These are phyloP conservation scores for Shiraia sp. DNA, from an alignment of 2,329 filamentous ascomycete species.

Conservation along the genomic window DNA sequence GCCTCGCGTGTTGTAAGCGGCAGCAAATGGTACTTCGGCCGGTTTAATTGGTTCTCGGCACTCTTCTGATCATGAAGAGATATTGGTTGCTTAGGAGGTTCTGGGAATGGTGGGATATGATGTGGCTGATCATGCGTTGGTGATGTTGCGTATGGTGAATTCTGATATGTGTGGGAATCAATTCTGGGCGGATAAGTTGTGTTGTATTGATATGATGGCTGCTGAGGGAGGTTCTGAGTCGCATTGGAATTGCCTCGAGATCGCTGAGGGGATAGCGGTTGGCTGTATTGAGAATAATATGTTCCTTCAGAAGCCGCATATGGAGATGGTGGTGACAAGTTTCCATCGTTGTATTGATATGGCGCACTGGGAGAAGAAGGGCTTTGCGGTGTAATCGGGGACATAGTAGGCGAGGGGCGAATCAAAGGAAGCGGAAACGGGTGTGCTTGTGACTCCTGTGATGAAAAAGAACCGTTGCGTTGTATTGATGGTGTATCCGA, in stretches of 20 bases:
- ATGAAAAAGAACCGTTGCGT: conserved; percentile 30
- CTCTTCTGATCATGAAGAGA: conserved; percentile 1
- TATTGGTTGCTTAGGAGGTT: conserved; percentile 2
- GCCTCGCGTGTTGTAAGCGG: background rate
- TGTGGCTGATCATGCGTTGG: conserved; percentile 3
- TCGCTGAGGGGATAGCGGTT: conserved; percentile 18
- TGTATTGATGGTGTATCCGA: conserved; percentile 33
- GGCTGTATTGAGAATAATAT: conserved; percentile 11
- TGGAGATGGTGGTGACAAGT: conserved; percentile 3
- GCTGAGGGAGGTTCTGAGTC: background rate
- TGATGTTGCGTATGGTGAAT: conserved; percentile 9
- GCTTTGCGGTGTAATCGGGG: background rate
- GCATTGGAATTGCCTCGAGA: conserved; percentile 5
- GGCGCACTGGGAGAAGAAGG: conserved; percentile 1
- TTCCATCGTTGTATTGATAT: conserved; percentile 6
- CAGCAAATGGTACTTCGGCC: background rate
- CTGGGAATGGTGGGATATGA: background rate
- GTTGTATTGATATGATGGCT: background rate
- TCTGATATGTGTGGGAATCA: background rate
- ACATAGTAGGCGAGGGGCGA: conserved; percentile 3
- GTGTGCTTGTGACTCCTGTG: conserved; percentile 21
- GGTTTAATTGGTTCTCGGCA: background rate
- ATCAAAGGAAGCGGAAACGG: conserved; percentile 1
- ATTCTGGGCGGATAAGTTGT: background rate
- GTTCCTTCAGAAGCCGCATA: conserved; percentile 6